Conservation (phyloP, 2,329 filamentous ascomycete genomes). For the Apiospora arundinis region DNA sequence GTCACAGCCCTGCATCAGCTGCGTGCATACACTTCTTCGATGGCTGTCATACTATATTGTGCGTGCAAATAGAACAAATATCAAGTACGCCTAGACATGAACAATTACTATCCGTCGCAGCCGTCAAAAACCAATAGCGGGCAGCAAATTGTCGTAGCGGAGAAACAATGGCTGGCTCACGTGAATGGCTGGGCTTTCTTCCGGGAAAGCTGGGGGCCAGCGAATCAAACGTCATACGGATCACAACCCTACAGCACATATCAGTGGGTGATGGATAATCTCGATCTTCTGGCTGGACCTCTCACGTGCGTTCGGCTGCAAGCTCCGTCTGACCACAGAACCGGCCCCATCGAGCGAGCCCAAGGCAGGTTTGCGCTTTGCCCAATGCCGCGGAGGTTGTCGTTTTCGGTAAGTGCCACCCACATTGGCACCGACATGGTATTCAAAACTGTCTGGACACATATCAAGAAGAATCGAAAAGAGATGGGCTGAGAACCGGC, state of each 20-base stretch:
- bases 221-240: background rate
- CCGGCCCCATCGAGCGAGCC: background rate
- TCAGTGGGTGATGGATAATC: background rate
- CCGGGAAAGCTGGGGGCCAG: background rate
- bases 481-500: background rate
- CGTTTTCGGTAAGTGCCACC: background rate
- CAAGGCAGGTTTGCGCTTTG: conserved; percentile 8
- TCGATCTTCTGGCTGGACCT: conserved; percentile 17
- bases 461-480: background rate
- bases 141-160: background rate
- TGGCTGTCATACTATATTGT: background rate
- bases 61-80: background rate
- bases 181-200: conserved; percentile 2
- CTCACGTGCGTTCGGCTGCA: conserved; percentile 3
- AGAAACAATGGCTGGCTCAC: background rate
- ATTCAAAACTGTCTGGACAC: background rate
- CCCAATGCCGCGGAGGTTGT: background rate
- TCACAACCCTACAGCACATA: conserved; percentile 7
- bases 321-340: conserved; percentile 12
- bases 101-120: background rate
- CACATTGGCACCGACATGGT: background rate
- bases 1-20: background rate
- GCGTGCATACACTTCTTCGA: background rate
- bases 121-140: background rate
- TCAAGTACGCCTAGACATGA: too few relatives aligned